phyloP scores from a whole-genome alignment of 371 early-diverging fungal genomes.

The Rhizopus delemar region DNA sequence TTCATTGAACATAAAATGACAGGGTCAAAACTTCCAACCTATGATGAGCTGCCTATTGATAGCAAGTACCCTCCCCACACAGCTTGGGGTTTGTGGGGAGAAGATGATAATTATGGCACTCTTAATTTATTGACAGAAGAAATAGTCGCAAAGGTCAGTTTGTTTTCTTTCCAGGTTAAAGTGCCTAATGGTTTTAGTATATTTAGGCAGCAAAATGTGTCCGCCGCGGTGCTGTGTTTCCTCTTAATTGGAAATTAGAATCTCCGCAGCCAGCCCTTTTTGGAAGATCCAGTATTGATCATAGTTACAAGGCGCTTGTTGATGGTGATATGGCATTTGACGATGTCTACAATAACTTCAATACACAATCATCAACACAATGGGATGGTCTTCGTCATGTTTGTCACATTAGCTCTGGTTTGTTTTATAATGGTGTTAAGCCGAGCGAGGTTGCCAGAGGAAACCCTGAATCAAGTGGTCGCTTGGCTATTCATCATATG shows the following conservation, averaged over 20 bases:
- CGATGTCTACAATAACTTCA: conserved; percentile 41
- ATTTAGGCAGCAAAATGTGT: conserved; percentile 30
- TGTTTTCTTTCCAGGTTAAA: background rate
- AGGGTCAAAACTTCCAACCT: conserved; percentile 16
- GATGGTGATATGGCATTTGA: conserved; percentile 27
- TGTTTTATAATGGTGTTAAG: conserved; percentile 39
- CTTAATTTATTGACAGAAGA: conserved; percentile 43
- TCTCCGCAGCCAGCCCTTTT: conserved; percentile 29
- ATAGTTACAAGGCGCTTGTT: conserved; percentile 22
- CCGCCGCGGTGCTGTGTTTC: conserved; percentile 31
- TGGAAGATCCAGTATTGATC: conserved; percentile 26
- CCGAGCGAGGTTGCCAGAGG: conserved; percentile 21
- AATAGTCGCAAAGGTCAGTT: conserved; percentile 29
- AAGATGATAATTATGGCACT: conserved; percentile 51
- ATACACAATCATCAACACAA: conserved; percentile 44
- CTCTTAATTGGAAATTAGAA: conserved; percentile 47
- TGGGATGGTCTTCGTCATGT: conserved; percentile 52
- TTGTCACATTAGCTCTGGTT: conserved; percentile 18
- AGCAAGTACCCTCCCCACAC: conserved; percentile 26
- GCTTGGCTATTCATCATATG: conserved; percentile 46
- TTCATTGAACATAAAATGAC: background rate
- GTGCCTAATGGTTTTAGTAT: background rate
- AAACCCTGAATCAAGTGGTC: conserved; percentile 13
- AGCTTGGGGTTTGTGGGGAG: conserved; percentile 51
- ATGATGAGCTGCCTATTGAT: conserved; percentile 26